Base-by-base conservation (phyloP, 345 rosid genomes). In the Salix udensis region DNA sequence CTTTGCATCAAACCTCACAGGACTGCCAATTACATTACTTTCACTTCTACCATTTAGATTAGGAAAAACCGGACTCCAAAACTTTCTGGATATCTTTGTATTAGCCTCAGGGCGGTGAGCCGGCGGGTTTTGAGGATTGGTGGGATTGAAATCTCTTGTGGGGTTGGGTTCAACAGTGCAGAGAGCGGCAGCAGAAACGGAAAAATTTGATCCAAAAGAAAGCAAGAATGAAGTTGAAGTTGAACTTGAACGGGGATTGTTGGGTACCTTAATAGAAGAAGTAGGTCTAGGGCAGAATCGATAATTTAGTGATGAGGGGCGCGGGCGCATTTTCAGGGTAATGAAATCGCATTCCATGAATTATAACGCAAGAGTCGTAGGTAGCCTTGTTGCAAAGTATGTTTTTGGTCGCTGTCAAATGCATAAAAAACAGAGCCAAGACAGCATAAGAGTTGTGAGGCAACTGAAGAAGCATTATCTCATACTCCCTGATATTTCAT, bases 341-440 rank as follows among this genome's bases (percentile, higher is more conserved):
- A 65, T 37, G 39, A 65, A 65, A 30, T 72, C 72, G 72, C 67
- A 52, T 52, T 72, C 80, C 80, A 72, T 78, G 65, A 31, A 53
- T 55, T 30, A 13, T 21, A 40, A 53, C 60, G 12, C 34, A 10
- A 64, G 9, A 42, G 52, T 46, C 18, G 52, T 46, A 14, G 18
- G 6, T 46, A 3, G 52, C 16, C 18, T 46, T 46, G 52, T 46
- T 46, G 18, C 52, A 14, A 46, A 4, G 16, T 46, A 14, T 46
- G 5, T 4, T 46, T 46, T 46, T 13, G 52, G 18, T 0, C 50
- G 50, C 50, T 1, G 52, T 46, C 19, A 46, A 12, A 46, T 46
- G 18, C 52, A 46, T 4, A 5, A 46, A 46, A 46, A 13, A 15
- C 52, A 4, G 52, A 46, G 4, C 16, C 52, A 46, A 15, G 52